Conservation (phyloP, 306 rosid species). For the Cucumis sativus region DNA sequence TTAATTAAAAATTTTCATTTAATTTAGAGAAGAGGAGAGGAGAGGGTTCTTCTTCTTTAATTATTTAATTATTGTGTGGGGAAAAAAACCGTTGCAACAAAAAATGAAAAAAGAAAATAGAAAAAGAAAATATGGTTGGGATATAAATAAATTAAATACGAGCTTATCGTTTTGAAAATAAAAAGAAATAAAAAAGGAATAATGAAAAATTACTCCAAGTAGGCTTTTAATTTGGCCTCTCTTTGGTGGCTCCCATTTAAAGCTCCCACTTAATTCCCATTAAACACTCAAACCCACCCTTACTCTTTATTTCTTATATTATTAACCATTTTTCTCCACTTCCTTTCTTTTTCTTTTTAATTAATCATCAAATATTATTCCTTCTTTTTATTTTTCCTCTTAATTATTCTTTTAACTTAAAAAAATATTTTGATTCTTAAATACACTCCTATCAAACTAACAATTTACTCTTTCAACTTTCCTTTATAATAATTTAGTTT, state of each 20-base stretch:
- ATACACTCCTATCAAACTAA: no score
- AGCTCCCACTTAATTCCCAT: conserved; percentile 4
- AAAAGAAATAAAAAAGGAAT: not conserved
- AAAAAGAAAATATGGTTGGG: not conserved
- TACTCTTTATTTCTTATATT: not conserved
- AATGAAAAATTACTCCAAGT: conserved; percentile 5
- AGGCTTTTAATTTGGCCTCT: not conserved
- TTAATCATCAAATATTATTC: no score
- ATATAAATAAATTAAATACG: conserved; percentile 4
- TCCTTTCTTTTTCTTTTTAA: not conserved
- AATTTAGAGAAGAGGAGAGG: no score
- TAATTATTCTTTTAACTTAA: no score
- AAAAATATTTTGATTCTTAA: no score
- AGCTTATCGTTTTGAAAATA: not conserved
- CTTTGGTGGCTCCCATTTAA: conserved; percentile 1
- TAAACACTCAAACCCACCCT: conserved; percentile 1
- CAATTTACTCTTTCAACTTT: no score
- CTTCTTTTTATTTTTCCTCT: no score
- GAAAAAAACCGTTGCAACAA: conserved; percentile 3
- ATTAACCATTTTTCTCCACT: conserved; percentile 4
- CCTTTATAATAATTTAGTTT: no score
- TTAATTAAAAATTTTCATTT: no score
- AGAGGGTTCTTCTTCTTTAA: not conserved
- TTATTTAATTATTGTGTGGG: not conserved
- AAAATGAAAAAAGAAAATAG: not conserved